Base-by-base conservation (phyloP, 2,329 filamentous ascomycete genomes). In the Neofusicoccum cordaticola region DNA sequence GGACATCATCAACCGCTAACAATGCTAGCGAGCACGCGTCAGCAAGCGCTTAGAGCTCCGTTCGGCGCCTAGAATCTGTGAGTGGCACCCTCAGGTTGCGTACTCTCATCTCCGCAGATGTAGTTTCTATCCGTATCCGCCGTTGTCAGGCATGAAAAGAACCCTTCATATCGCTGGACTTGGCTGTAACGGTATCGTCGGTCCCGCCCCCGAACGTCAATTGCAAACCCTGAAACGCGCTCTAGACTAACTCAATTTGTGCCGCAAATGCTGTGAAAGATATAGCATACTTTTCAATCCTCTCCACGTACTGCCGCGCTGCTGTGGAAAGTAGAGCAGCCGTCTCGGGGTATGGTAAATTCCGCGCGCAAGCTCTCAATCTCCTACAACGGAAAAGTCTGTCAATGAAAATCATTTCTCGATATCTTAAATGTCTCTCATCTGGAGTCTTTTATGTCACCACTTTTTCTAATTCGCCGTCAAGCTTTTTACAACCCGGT, bases 21-120 rank as follows among this genome's bases (percentile, higher is more conserved):
- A 22, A 9, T 17, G 15, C 41, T 31, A 13, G 9, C 9, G 17
- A 31, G 44, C 42, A 60, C 39, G 56, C 56, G 41, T 60, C 56
- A 60, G 31, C 39, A 60, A 60, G 42, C 56, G 56, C 56, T 60
- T 44, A 47, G 41, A 37, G 56, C 41, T 37, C 27, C 41, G 15
- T 15, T 47, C 17, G 22, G 27, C 39, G 37, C 34, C 4, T 11
- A 15, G 12, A 35, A 15, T 15, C 15, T 5, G 47, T 34, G 22
- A 51, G 15, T 22, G 47, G 22, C 22, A 31, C 4, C 2, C 19
- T 13, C 53, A 12, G 2, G 39, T 19, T 45, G 22, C 53, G 22
- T 35, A 22, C 17, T 17, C 39, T 53, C 51, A 35, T 39, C 22
- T 47, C 39, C 42, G 17, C 53, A 34, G 41, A 58, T 27, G 4